Base-by-base conservation (phyloP, 2,329 filamentous ascomycete genomes). In the Madurella mycetomatis region DNA sequence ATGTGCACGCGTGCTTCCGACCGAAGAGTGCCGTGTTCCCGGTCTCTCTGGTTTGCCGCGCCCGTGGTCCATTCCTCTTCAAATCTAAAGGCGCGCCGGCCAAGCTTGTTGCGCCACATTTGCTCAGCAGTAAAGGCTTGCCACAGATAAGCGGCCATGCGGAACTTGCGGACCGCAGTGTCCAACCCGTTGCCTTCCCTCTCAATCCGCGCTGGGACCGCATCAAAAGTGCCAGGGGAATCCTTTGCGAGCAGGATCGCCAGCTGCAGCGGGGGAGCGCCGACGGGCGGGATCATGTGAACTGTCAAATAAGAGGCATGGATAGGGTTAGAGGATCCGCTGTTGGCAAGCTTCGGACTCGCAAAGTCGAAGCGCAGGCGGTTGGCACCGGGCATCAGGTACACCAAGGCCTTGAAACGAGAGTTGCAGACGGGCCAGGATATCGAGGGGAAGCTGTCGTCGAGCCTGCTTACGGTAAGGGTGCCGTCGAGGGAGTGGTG, bases 71-170 rank as follows among this genome's bases (percentile, higher is more conserved):
- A 97, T 67, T 96, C 89, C 70, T 99, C 94, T 64, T 97, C 94
- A 59, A 95, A 92, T 42, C 92, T 82, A 70, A 96, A 97, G 50
- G 83, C 86, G 54, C 92, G 84, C 55, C 92, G 82, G 9, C 92
- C 91, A 62, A 97, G 83, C 57, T 87, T 88, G 68, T 96, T 88
- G 59, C 90, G 85, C 69, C 84, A 87, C 92, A 97, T 97, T 69
- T 97, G 92, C 69, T 99, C 94, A 7, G 90, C 90, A 0, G 92
- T 97, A 66, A 95, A 97, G 8, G 92, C 90, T 69, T 99, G 94
- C 92, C 94, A 97, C 13, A 97, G 77, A 68, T 97, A 96, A 19
- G 90, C 92, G 16, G 91, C 87, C 88, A 95, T 96, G 59, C 92
- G 84, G 68, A 94, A 96, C 69, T 99, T 99, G 65, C 83, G 84